These are phyloP conservation scores for Paralagenidium karlingii DNA, from an alignment of 352 stramenopile species.

Conservation along the genomic window DNA sequence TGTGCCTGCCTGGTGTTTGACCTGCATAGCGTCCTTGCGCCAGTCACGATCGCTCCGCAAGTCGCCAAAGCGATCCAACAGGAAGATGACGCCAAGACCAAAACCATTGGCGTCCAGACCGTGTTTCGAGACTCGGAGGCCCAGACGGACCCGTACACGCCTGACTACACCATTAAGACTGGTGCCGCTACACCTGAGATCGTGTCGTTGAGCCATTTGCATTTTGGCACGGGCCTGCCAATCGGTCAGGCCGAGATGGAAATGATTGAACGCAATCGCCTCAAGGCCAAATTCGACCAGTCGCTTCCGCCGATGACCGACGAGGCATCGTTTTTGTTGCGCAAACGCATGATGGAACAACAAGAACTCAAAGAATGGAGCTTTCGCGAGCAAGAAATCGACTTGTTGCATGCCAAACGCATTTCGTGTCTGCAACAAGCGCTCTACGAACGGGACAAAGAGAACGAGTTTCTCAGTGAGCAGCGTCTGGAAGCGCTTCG, in stretches of 20 bases:
- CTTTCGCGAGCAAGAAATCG: slow-evolving; percentile 83
- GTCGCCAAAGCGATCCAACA: slow-evolving; percentile 17
- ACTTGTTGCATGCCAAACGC: slow-evolving; percentile 68
- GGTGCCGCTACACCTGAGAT: slow-evolving; percentile 59
- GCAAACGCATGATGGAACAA: slow-evolving; percentile 87
- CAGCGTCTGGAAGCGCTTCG: slow-evolving; percentile 84
- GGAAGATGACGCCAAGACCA: slow-evolving; percentile 23
- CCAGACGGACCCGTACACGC: slow-evolving; percentile 90
- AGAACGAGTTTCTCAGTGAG: slow-evolving; percentile 85
- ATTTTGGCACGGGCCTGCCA: slow-evolving; percentile 55
- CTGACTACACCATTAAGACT: slow-evolving; percentile 76
- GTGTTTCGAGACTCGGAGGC: slow-evolving; percentile 88
- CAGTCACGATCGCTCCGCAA: slow-evolving; percentile 13
- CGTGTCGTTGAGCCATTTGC: slow-evolving; percentile 62
- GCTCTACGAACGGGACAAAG: slow-evolving; percentile 78
- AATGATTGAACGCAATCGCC: slow-evolving; percentile 82
- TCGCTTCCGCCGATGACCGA: slow-evolving; percentile 90
- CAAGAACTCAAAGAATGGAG: slow-evolving; percentile 86
- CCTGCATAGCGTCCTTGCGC: too few relatives aligned
- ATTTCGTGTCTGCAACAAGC: slow-evolving; percentile 68
- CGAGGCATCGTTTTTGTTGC: slow-evolving; percentile 83
- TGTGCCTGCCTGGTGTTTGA: not conserved
- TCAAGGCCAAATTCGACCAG: slow-evolving; percentile 76
- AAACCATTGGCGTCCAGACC: slow-evolving; percentile 82
- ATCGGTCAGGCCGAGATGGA: slow-evolving; percentile 76